Evolutionary conservation across 768 basidiomycete genomes (phyloP), one percentile per base, ranked within the genome.

Genomic region (Lyophyllum semitale): DNA sequence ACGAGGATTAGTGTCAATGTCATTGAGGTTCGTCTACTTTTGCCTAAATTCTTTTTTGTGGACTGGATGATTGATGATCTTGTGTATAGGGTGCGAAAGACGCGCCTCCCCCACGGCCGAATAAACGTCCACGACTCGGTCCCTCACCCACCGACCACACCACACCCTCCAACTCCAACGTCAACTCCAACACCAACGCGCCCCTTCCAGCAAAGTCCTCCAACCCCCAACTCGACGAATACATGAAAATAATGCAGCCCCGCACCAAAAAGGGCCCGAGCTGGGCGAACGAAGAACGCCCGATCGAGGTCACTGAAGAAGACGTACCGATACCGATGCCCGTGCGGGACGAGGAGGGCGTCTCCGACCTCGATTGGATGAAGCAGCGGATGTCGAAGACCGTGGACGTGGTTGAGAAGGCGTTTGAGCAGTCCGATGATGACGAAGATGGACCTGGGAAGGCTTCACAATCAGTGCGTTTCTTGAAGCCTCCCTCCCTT

Each of bases 321-420:
- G n/a, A n/a, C n/a, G n/a, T n/a, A n/a, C n/a, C n/a, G n/a, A n/a
- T n/a, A n/a, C n/a, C n/a, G n/a, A n/a, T n/a, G n/a, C 33, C 6
- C 12, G n/a, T n/a, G n/a, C n/a, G n/a, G n/a, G n/a, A n/a, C n/a
- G 37, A 38, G 17, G 37, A 38, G 37, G n/a, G 17, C 4, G n/a
- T 89, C 6, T 87, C 87, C 1, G 90, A 92, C 64, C 59, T 87
- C 55, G 88, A 91, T 37, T 92, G 90, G 89, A 80, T 91, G 82
- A 79, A 76, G 64, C 78, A 77, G 29, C 83, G 80, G 44, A 90
- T 84, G 79, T 79, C 76, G 46, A 68, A 77, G 20, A 73, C 73
- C 8, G 70, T 79, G 2, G 80, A 78, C 11, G 57, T 63, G 0
- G 65, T 61, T 11, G 75, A 81, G 42, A 85, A 79, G 59, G 79